Evolutionary conservation across 345 rosid species (phyloP).

Genomic region (Viola odorata): DNA sequence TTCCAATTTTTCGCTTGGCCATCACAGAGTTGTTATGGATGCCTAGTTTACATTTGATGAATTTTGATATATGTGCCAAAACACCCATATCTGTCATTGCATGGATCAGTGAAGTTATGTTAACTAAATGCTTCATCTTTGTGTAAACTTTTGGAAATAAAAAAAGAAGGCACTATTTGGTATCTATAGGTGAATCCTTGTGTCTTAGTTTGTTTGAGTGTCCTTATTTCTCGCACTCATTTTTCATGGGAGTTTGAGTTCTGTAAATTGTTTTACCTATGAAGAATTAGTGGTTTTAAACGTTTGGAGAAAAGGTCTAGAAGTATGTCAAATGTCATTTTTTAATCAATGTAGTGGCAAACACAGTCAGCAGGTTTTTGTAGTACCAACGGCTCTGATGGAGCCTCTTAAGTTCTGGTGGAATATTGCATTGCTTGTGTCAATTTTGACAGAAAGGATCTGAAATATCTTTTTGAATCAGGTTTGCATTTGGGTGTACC

Average conservation of each 20-base stretch:
- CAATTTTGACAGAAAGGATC: conserved; percentile 1
- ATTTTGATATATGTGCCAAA: background rate
- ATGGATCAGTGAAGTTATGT: background rate
- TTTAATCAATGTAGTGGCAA: background rate
- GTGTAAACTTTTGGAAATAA: background rate
- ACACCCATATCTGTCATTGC: background rate
- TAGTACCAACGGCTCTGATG: background rate
- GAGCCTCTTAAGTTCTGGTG: background rate
- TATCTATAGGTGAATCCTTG: background rate
- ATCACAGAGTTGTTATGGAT: background rate
- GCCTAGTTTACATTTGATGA: background rate
- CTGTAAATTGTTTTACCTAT: no score
- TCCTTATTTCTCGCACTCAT: background rate
- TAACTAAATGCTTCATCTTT: background rate
- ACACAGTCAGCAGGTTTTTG: background rate
- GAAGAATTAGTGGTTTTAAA: background rate
- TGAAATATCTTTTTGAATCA: conserved; percentile 30
- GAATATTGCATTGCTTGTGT: background rate
- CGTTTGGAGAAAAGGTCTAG: background rate
- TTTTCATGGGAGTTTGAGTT: no score
- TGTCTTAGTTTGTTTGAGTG: background rate
- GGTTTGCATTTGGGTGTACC: conserved; percentile 81
- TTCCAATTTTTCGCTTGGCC: background rate
- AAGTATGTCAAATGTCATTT: background rate
- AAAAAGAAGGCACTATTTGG: background rate